Percentiles rank a stretch among this genome's conserved stretches.
These are phyloP conservation scores for Fonsecaea nubica DNA, from an alignment of 2,329 filamentous ascomycete species.

Conservation along the genomic window DNA sequence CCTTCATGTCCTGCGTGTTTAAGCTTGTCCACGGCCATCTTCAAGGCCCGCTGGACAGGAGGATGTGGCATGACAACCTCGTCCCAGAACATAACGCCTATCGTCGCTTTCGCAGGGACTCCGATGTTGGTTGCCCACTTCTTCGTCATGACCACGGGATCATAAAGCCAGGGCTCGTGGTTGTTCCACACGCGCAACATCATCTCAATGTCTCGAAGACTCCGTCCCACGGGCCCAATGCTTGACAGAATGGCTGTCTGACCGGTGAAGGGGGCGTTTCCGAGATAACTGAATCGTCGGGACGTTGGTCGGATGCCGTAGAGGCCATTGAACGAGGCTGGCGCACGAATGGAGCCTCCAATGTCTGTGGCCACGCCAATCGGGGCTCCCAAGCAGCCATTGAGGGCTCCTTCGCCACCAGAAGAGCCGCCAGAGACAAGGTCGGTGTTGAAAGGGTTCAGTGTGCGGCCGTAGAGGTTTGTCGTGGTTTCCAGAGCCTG, in stretches of 20 bases:
- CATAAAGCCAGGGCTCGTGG: conserved; percentile 61
- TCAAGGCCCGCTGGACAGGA: conserved; percentile 58
- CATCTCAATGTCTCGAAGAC: conserved; percentile 11
- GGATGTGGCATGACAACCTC: conserved; percentile 63
- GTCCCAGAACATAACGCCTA: conserved; percentile 61
- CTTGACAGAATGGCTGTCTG: conserved; percentile 52
- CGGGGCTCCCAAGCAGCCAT: conserved; percentile 57
- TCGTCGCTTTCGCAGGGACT: conserved; percentile 46
- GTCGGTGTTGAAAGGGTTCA: conserved; percentile 61
- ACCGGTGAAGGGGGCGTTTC: conserved; percentile 17
- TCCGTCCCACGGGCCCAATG: conserved; percentile 12
- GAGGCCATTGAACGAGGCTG: conserved; percentile 57
- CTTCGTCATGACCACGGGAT: conserved; percentile 55
- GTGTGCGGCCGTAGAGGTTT: conserved; percentile 56
- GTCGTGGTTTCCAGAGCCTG: conserved; percentile 57
- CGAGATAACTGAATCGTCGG: conserved; percentile 42
- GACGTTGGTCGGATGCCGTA: conserved; percentile 51
- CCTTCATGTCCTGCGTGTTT: conserved; percentile 60
- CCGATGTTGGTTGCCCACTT: conserved; percentile 33
- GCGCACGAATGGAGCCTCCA: conserved; percentile 61
- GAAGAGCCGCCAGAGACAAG: conserved; percentile 56
- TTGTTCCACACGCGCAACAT: conserved; percentile 1
- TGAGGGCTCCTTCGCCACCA: conserved; percentile 60
- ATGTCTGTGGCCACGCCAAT: conserved; percentile 63
- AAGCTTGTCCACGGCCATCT: conserved; percentile 55